Conservation (phyloP, 2,329 filamentous ascomycete species). For the Diplocarpon rosae region DNA sequence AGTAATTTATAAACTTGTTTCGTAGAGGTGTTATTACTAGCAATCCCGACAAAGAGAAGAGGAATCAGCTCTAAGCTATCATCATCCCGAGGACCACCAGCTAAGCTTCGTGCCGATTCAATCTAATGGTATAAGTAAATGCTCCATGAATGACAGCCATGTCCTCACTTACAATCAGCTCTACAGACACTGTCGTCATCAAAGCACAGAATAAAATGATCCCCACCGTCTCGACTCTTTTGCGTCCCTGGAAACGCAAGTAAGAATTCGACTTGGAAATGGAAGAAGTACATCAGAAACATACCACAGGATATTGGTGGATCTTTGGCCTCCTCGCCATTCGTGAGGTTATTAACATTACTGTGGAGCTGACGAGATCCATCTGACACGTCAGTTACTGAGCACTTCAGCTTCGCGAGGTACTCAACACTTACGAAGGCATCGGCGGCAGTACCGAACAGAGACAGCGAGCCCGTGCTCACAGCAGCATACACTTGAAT, state of each 20-base stretch:
- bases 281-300: slow-evolving; percentile 14
- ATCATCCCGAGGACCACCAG: slow-evolving; percentile 31
- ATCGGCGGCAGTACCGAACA: slow-evolving; percentile 56
- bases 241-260: slow-evolving; percentile 35
- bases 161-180: slow-evolving; percentile 39
- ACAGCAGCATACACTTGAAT: slow-evolving; percentile 49
- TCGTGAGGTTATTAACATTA: slow-evolving; percentile 49
- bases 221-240: slow-evolving; percentile 51
- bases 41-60: slow-evolving; percentile 41
- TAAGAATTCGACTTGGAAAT: slow-evolving; percentile 5
- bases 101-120: slow-evolving; percentile 44
- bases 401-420: not conserved
- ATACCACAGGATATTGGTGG: slow-evolving; percentile 49
- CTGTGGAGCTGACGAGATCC: slow-evolving; percentile 52
- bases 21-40: slow-evolving; percentile 32
- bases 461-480: slow-evolving; percentile 46
- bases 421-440: slow-evolving; percentile 37
- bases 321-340: slow-evolving; percentile 48
- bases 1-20: not conserved
- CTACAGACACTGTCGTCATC: slow-evolving; percentile 55
- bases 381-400: slow-evolving; percentile 31
- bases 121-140: slow-evolving; percentile 26
- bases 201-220: slow-evolving; percentile 56
- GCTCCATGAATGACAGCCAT: too few species aligned
- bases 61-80: slow-evolving; percentile 41